These are phyloP conservation scores for Lathyrus aphaca DNA, from an alignment of 306 rosid genomes.

Conservation along the genomic window DNA sequence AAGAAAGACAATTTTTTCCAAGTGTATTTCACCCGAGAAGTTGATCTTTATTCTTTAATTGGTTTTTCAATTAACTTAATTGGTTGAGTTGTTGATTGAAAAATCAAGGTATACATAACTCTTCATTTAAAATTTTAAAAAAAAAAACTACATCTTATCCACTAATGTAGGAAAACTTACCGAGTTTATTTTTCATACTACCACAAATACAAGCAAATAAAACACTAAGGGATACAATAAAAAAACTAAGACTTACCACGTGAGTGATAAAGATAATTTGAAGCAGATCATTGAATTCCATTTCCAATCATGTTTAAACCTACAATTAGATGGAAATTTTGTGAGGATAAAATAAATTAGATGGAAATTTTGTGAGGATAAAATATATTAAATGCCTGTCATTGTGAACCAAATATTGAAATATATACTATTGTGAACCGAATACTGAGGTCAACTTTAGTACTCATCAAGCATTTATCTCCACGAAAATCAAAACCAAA, in stretches of 20 bases:
- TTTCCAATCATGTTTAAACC: conserved; percentile 43
- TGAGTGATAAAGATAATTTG: conserved; percentile 27
- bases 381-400: conserved; percentile 13
- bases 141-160: background rate
- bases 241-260: conserved; percentile 34
- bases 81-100: conserved; percentile 17
- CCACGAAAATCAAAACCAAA: conserved; percentile 32
- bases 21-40: conserved; percentile 33
- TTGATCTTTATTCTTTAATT: conserved; percentile 43
- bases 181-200: background rate
- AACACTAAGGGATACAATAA: background rate
- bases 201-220: conserved; percentile 16
- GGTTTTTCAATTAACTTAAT: conserved; percentile 28
- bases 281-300: conserved; percentile 37
- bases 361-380: conserved; percentile 37
- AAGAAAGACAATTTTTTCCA: conserved; percentile 31
- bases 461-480: conserved; percentile 19
- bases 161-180: background rate
- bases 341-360: conserved; percentile 44
- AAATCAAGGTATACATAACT: conserved; percentile 35
- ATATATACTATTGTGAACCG: conserved; percentile 4
- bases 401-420: conserved; percentile 19
- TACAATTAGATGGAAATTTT: conserved; percentile 39
- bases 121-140: conserved; percentile 22
- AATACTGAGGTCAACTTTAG: conserved; percentile 15